Evolutionary conservation across 805 yeast genomes (phyloP), one percentile per base, ranked within the genome.

Genomic region (Cyberlindnera samutprakarnensis): DNA sequence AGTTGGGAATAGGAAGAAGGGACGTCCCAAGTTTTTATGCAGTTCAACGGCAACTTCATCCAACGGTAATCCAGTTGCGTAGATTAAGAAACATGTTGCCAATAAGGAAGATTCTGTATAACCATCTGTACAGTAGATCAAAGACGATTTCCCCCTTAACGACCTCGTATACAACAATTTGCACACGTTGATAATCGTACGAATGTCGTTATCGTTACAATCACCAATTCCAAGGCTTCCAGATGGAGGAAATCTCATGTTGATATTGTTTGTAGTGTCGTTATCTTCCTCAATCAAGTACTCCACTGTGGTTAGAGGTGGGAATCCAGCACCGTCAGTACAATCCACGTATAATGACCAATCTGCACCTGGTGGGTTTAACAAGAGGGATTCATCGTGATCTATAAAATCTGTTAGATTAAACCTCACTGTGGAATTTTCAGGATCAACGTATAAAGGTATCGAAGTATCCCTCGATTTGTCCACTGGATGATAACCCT

Each of bases 81-180:
- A 90, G 36, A 90, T 80, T 36, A 81, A 43, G 46, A 72, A 88
- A 35, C 87, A 71, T 22, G 85, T 59, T 1, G 75, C 71, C 24
- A 88, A 56, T n/a, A 90, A 64, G 5, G 95, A 75, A 31, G 88
- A 80, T 50, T 87, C 96, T 0, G 96, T 85, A 55, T 88, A 90
- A 0, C 97, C 97, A 57, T 90, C 96, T 2, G 83, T 72, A 49
- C 95, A 86, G 51, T 75, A 79, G 8, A 88, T 61, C 38, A 88
- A 63, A 0, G 75, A 60, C 4, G 62, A 55, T 3, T 41, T 39
- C 14, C 49, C 40, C 27, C 36, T 28, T 2, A 54, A 37, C 10
- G 58, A 59, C 21, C 54, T 60, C 23, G 64, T 56, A 38, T 75
- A 76, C 13, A 87, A 58, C 24, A 81, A 57, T 51, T 81, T 83